A percentile compares a stretch with the other conserved stretches of the same genome.
These are phyloP conservation scores for Rhizophora mangle DNA, from an alignment of 345 rosid species.

Conservation along the genomic window DNA sequence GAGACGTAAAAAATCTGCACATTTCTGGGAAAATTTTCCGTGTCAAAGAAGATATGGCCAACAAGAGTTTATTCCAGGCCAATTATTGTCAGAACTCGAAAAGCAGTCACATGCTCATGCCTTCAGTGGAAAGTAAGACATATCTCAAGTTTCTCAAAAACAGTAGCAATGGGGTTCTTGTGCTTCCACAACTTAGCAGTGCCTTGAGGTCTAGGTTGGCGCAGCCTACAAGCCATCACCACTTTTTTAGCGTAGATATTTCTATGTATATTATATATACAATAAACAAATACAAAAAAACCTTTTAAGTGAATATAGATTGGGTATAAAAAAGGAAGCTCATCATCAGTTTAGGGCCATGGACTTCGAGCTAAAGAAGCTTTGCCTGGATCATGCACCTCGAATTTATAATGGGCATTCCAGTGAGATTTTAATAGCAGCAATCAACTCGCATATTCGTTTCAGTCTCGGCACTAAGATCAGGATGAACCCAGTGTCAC, in stretches of 20 bases:
- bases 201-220: background rate
- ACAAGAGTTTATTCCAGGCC: no score
- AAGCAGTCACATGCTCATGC: no score
- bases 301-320: background rate
- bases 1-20: no score
- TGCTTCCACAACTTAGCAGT: no score
- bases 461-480: background rate
- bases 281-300: slow-evolving; percentile 14
- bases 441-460: background rate
- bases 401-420: background rate
- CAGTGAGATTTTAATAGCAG: background rate
- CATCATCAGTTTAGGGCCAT: background rate
- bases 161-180: no score
- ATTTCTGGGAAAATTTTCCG: no score
- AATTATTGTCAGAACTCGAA: no score
- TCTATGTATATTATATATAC: slow-evolving; percentile 8
- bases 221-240: background rate
- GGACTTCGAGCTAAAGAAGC: background rate
- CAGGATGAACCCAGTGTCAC: slow-evolving; percentile 34
- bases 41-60: no score
- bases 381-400: background rate
- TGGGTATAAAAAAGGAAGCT: slow-evolving; percentile 1
- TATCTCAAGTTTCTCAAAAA: no score
- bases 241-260: slow-evolving; percentile 3
- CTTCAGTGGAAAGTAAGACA: no score